Evolutionary conservation across 257 asterid species (phyloP).

Genomic region (Eucommia ulmoides): DNA sequence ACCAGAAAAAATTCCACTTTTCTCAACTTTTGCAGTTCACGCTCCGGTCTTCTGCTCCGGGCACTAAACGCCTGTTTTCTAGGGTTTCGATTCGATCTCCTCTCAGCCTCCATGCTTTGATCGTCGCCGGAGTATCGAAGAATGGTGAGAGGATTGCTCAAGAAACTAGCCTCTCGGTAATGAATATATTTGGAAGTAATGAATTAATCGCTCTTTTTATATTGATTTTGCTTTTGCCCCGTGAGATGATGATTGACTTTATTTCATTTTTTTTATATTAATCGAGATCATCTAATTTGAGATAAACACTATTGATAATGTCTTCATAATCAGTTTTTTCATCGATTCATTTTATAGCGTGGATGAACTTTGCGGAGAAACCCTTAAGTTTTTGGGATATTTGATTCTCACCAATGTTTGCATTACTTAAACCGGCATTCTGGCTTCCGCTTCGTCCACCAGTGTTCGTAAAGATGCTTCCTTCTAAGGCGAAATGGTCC

Average conservation of each 20-base stretch:
- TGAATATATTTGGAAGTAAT: background rate
- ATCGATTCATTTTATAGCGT: too few relatives aligned
- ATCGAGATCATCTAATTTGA: too few relatives aligned
- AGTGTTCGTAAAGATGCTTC: background rate
- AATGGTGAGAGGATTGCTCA: too few relatives aligned
- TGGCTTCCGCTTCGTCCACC: background rate
- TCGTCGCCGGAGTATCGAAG: too few relatives aligned
- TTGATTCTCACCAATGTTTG: background rate
- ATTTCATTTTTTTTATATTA: too few relatives aligned
- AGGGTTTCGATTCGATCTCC: too few relatives aligned
- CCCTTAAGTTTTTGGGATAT: conserved; percentile 1
- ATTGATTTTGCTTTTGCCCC: background rate
- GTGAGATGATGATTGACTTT: background rate
- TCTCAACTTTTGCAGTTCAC: too few relatives aligned
- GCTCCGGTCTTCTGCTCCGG: too few relatives aligned
- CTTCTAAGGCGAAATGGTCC: background rate
- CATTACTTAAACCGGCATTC: background rate
- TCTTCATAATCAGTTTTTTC: background rate
- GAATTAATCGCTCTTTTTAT: background rate
- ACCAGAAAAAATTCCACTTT: too few relatives aligned
- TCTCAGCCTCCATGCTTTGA: too few relatives aligned
- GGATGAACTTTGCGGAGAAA: background rate
- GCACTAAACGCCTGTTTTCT: too few relatives aligned
- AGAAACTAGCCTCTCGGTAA: background rate
- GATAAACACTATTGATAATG: background rate